These are phyloP conservation scores for Elsinoe australis DNA, from an alignment of 2,329 filamentous ascomycete species.

Conservation along the genomic window DNA sequence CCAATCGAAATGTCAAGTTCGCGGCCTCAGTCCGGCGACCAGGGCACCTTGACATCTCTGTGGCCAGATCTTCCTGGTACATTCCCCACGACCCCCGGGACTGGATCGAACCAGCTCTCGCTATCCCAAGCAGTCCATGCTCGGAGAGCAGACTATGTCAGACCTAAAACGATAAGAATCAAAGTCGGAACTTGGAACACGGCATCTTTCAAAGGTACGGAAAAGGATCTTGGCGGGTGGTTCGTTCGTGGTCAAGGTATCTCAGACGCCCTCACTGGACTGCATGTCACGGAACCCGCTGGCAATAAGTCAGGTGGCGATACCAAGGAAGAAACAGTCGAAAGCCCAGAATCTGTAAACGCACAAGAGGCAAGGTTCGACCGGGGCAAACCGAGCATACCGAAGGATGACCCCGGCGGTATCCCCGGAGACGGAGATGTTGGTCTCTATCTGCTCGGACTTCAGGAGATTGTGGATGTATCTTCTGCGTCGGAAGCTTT, in stretches of 20 bases:
- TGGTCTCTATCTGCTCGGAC: conserved; percentile 78
- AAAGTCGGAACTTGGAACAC: conserved; percentile 97
- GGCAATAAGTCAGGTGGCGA: conserved; percentile 22
- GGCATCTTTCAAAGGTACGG: conserved; percentile 72
- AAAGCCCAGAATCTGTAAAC: conserved; percentile 23
- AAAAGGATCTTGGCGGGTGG: conserved; percentile 82
- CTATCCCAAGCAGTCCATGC: conserved; percentile 58
- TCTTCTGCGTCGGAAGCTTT: conserved; percentile 72
- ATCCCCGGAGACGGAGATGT: conserved; percentile 60
- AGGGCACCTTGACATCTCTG: background rate
- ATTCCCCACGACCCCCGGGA: background rate
- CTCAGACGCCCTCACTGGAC: conserved; percentile 52
- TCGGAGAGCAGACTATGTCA: conserved; percentile 70
- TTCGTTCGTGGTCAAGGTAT: conserved; percentile 72
- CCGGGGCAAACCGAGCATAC: conserved; percentile 38
- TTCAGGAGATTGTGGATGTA: conserved; percentile 90
- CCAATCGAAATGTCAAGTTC: conserved; percentile 14
- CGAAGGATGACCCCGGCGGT: conserved; percentile 37
- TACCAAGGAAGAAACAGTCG: conserved; percentile 38
- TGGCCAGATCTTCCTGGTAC: conserved; percentile 9
- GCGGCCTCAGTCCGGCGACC: conserved; percentile 15
- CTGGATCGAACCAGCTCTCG: conserved; percentile 36
- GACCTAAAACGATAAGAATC: conserved; percentile 65
- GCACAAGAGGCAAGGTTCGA: conserved; percentile 40
- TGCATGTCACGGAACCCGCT: conserved; percentile 32